Percentiles rank a stretch among this genome's conserved stretches.
These are phyloP conservation scores for Hypoxylon lienhwacheense DNA, from an alignment of 495 filamentous ascomycete species.

Conservation along the genomic window DNA sequence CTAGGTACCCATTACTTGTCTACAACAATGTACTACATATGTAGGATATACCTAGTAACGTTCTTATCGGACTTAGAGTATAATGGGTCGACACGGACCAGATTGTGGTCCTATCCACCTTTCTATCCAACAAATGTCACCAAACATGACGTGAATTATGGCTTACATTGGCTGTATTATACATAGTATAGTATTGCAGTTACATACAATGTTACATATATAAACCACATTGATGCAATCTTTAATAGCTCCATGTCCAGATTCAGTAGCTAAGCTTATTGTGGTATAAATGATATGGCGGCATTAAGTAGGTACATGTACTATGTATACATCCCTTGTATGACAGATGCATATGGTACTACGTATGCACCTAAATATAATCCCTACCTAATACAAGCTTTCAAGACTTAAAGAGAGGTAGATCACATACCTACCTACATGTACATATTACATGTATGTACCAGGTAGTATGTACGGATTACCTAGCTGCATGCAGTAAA, in stretches of 20 bases:
- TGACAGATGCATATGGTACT: no score
- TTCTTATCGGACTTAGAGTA: conserved; percentile 28
- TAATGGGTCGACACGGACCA: conserved; percentile 14
- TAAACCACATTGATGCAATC: no score
- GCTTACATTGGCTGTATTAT: conserved; percentile 19
- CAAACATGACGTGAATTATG: conserved; percentile 30
- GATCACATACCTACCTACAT: conserved; percentile 1
- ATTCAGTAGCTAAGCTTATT: conserved; percentile 20
- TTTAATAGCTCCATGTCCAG: no score
- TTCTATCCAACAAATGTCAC: conserved; percentile 17
- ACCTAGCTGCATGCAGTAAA: conserved; percentile 18
- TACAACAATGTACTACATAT: conserved; percentile 11
- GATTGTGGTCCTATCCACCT: conserved; percentile 10
- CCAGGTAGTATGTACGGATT: not conserved
- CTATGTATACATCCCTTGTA: no score
- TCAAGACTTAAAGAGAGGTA: conserved; percentile 10
- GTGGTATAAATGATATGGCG: conserved; percentile 3
- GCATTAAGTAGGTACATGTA: not conserved
- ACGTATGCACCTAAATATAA: no score
- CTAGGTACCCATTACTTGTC: not conserved
- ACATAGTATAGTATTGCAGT: conserved; percentile 17
- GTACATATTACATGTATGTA: not conserved
- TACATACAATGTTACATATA: no score
- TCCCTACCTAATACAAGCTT: no score
- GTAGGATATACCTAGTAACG: conserved; percentile 1